A percentile compares a stretch with the other conserved stretches of the same genome.
Evolutionary conservation across 2,329 filamentous ascomycete species (phyloP).

Genomic region (Microdochium nivale): DNA sequence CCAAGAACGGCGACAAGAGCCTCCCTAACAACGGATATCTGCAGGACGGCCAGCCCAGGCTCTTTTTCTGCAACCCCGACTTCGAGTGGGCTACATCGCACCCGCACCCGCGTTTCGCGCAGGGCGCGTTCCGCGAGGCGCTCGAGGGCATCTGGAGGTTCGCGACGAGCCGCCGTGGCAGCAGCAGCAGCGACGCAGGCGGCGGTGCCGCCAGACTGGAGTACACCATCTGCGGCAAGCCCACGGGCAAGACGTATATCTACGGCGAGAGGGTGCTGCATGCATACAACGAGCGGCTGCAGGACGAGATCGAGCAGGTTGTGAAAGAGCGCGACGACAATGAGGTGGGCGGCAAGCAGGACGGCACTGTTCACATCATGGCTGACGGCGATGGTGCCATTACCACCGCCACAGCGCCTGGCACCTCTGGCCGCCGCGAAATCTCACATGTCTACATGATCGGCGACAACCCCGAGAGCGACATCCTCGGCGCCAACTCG

Average conservation of each 20-base stretch:
- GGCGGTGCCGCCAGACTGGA: constrained; percentile 36
- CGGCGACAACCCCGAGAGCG: constrained; percentile 58
- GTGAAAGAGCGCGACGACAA: neutral
- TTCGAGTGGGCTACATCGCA: constrained; percentile 62
- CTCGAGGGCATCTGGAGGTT: constrained; percentile 56
- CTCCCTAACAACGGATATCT: constrained; percentile 22
- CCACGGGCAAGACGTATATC: constrained; percentile 51
- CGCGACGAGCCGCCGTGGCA: constrained; percentile 10
- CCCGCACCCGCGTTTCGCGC: constrained; percentile 57
- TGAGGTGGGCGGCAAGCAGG: too few relatives aligned
- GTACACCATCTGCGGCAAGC: constrained; percentile 58
- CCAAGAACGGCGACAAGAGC: constrained; percentile 41
- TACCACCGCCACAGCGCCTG: neutral
- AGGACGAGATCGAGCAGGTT: neutral
- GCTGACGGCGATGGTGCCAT: neutral
- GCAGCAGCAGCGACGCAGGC: neutral
- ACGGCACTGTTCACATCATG: neutral
- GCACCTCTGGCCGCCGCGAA: constrained; percentile 2
- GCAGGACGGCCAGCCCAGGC: constrained; percentile 53
- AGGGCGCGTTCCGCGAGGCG: constrained; percentile 60
- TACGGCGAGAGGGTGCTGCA: constrained; percentile 54
- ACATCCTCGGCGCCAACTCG: constrained; percentile 60
- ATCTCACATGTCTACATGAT: constrained; percentile 62
- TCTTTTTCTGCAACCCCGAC: constrained; percentile 67
- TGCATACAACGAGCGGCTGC: constrained; percentile 12